Conservation (phyloP, 1,284 basidiomycete species). For the Cutaneotrichosporon cavernicola region DNA sequence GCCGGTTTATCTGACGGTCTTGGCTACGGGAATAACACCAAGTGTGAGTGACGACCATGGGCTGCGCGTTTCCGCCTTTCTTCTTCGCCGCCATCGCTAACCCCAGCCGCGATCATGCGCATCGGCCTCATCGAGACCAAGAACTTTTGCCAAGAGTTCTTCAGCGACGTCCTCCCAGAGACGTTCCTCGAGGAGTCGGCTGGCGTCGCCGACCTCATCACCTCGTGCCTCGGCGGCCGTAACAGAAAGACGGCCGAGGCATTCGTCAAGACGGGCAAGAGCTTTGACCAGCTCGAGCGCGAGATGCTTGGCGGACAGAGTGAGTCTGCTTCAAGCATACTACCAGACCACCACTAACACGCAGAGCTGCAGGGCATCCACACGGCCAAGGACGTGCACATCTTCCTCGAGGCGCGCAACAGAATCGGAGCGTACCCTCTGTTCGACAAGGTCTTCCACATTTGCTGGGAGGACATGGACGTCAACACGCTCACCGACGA, state of each 20-base stretch:
- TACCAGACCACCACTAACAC: background rate
- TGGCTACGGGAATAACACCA: conserved; percentile 60
- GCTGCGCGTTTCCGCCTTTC: background rate
- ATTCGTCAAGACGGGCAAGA: conserved; percentile 56
- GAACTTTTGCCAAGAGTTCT: conserved; percentile 58
- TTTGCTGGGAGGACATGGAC: conserved; percentile 48
- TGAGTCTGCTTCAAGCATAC: conserved; percentile 33
- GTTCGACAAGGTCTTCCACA: conserved; percentile 57
- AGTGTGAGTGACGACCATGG: conserved; percentile 46
- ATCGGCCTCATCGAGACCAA: conserved; percentile 58
- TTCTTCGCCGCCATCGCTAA: background rate
- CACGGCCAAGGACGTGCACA: conserved; percentile 57
- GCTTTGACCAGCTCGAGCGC: conserved; percentile 58
- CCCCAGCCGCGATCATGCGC: conserved; percentile 59
- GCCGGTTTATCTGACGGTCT: conserved; percentile 61
- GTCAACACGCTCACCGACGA: conserved; percentile 24
- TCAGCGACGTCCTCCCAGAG: conserved; percentile 57
- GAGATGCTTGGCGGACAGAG: conserved; percentile 61
- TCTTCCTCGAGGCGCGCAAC: conserved; percentile 56
- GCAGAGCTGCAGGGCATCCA: conserved; percentile 57
- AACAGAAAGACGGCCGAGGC: conserved; percentile 57
- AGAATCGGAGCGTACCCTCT: conserved; percentile 59
- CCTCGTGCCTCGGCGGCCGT: conserved; percentile 60
- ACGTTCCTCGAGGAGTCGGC: conserved; percentile 59
- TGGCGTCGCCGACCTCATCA: conserved; percentile 62